These are phyloP conservation scores for Tagetes patula DNA, from an alignment of 129 eudicot species.

Conservation along the genomic window DNA sequence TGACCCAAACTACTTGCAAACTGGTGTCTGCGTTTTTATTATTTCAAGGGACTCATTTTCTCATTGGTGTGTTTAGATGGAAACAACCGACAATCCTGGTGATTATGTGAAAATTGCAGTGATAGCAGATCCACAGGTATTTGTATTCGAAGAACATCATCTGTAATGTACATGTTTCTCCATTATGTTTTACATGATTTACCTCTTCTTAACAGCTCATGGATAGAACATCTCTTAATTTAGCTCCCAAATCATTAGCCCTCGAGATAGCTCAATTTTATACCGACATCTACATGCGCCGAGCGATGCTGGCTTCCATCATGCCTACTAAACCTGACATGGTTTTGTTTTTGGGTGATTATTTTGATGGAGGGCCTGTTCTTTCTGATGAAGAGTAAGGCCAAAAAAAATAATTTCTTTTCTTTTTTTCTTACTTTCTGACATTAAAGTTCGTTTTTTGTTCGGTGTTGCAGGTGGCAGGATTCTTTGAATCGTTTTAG, in stretches of 20 bases:
- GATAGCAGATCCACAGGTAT: slow-evolving; percentile 92
- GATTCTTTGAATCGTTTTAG: slow-evolving; percentile 80
- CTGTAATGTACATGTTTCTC: neutral
- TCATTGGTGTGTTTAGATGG: slow-evolving; percentile 38
- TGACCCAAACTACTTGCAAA: neutral
- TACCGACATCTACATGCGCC: slow-evolving; percentile 86
- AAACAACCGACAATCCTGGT: slow-evolving; percentile 37
- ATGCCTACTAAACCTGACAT: slow-evolving; percentile 79
- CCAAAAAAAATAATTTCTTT: slow-evolving; percentile 8
- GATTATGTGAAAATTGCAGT: slow-evolving; percentile 87
- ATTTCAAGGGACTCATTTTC: slow-evolving; percentile 8
- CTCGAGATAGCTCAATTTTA: slow-evolving; percentile 83
- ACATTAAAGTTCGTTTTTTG: slow-evolving; percentile 10
- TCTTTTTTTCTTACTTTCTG: slow-evolving; percentile 1
- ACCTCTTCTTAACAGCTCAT: slow-evolving; percentile 54
- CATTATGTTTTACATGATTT: slow-evolving; percentile 5
- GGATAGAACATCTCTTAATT: slow-evolving; percentile 79
- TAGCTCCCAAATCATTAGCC: slow-evolving; percentile 70
- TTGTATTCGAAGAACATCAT: slow-evolving; percentile 9
- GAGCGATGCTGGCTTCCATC: slow-evolving; percentile 74
- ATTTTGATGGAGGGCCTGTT: slow-evolving; percentile 80
- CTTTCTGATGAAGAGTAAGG: slow-evolving; percentile 91
- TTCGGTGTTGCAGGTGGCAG: slow-evolving; percentile 68
- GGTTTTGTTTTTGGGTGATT: slow-evolving; percentile 88
- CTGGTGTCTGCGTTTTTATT: neutral